Percentiles rank a stretch among this genome's conserved stretches.
These are phyloP conservation scores for Camellia lanceoleosa DNA, from an alignment of 148 eudicot species.

Conservation along the genomic window DNA sequence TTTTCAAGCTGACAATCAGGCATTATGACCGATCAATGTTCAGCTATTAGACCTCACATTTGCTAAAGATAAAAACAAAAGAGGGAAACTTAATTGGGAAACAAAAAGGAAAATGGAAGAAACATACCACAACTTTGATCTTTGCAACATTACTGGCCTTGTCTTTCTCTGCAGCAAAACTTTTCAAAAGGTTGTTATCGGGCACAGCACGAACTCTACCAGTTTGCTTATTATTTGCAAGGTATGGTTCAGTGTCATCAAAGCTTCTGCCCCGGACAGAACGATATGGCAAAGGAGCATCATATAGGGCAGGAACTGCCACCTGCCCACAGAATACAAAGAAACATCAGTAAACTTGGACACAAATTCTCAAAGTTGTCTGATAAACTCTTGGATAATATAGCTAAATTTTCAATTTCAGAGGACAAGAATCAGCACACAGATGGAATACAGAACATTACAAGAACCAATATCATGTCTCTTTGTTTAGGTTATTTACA, in stretches of 20 bases:
- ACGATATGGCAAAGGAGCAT: constrained; percentile 50
- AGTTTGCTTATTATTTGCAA: constrained; percentile 55
- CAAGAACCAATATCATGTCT: background rate
- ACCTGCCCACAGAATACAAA: constrained; percentile 31
- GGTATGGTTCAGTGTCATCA: constrained; percentile 63
- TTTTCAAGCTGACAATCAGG: constrained; percentile 13
- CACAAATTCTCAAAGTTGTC: background rate
- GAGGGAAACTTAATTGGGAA: background rate
- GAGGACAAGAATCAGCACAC: no score
- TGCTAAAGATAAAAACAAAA: background rate
- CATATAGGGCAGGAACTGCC: constrained; percentile 48
- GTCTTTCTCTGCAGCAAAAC: constrained; percentile 70
- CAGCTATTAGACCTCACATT: constrained; percentile 9
- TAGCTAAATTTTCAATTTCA: no score
- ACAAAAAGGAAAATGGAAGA: constrained; percentile 8
- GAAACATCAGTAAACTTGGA: background rate
- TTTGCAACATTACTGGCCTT: constrained; percentile 81
- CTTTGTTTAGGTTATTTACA: background rate
- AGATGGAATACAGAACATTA: background rate
- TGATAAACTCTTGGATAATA: background rate
- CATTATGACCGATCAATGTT: background rate
- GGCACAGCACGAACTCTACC: constrained; percentile 60
- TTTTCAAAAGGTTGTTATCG: constrained; percentile 59
- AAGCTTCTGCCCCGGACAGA: constrained; percentile 60
- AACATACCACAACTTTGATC: constrained; percentile 97